These are phyloP conservation scores for Acacia crassicarpa DNA, from an alignment of 306 rosid species.

Conservation along the genomic window DNA sequence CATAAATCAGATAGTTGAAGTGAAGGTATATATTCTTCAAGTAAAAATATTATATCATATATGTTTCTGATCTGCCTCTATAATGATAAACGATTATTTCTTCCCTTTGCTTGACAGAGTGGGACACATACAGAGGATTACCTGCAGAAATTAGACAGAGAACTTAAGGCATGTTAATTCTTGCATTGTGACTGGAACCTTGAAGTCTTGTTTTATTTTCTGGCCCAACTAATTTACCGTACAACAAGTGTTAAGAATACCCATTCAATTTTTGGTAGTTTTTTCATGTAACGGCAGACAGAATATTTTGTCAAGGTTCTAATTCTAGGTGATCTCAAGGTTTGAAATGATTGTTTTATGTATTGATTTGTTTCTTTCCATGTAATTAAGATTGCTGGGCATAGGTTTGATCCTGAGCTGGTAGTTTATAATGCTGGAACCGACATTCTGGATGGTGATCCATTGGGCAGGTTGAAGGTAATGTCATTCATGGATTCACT, in stretches of 20 bases:
- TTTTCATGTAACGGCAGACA: not conserved
- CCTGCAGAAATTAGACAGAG: constrained; percentile 74
- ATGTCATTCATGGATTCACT: constrained; percentile 31
- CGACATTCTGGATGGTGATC: constrained; percentile 92
- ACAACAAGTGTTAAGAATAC: constrained; percentile 9
- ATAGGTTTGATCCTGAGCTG: constrained; percentile 69
- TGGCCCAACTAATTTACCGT: constrained; percentile 3
- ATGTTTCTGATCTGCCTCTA: constrained; percentile 6
- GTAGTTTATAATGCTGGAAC: constrained; percentile 91
- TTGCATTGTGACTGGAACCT: not conserved
- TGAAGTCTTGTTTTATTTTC: not conserved
- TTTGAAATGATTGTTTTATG: not conserved
- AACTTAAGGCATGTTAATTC: constrained; percentile 66
- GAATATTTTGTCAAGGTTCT: not conserved
- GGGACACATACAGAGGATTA: constrained; percentile 76
- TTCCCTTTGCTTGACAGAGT: constrained; percentile 53
- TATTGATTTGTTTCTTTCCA: not conserved
- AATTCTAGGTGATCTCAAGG: not conserved
- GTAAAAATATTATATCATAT: constrained; percentile 23
- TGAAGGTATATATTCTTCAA: constrained; percentile 52
- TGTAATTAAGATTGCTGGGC: constrained; percentile 59
- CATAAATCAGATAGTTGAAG: constrained; percentile 87
- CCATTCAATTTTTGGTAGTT: not conserved
- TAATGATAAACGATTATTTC: not conserved
- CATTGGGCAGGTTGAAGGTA: constrained; percentile 88